These are phyloP conservation scores for Simplicillium aogashimaense DNA, from an alignment of 2,329 filamentous ascomycete genomes.

Conservation along the genomic window DNA sequence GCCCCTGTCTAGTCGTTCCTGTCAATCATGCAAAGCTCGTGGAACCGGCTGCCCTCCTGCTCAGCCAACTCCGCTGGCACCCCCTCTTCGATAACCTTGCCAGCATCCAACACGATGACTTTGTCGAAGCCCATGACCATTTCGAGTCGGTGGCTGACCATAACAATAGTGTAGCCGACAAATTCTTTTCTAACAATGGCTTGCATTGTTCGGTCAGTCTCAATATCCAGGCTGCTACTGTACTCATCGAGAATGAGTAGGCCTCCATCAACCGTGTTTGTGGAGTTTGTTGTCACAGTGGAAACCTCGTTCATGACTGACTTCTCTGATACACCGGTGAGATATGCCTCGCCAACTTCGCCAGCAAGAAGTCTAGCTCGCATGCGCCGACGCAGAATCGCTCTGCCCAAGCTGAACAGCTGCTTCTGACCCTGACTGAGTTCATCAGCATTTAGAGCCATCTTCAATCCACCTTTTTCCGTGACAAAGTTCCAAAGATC, in stretches of 20 bases:
- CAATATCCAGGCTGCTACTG: conserved; percentile 15
- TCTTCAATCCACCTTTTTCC: conserved; percentile 21
- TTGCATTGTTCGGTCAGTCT: conserved; percentile 20
- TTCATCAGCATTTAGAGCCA: conserved; percentile 32
- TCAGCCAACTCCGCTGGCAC: conserved; percentile 44
- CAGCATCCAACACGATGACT: conserved; percentile 55
- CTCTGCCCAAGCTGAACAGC: conserved; percentile 52
- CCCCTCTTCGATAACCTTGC: conserved; percentile 51
- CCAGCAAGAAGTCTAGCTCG: conserved; percentile 3
- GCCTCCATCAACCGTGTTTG: background rate
- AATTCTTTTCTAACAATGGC: conserved; percentile 18
- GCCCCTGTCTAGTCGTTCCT: too few species aligned
- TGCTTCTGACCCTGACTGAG: conserved; percentile 53
- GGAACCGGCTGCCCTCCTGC: conserved; percentile 35
- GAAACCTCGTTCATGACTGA: too few species aligned
- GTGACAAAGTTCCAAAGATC: conserved; percentile 20
- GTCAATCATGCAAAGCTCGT: conserved; percentile 25
- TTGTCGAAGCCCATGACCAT: conserved; percentile 61
- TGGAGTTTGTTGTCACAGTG: background rate
- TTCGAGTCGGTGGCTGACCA: conserved; percentile 40
- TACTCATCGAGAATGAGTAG: conserved; percentile 1
- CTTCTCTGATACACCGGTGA: too few species aligned
- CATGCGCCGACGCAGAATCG: conserved; percentile 35
- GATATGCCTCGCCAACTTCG: background rate
- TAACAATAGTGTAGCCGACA: conserved; percentile 34